phyloP scores from a whole-genome alignment of 345 rosid species.

The Gynandropsis gynandra region DNA sequence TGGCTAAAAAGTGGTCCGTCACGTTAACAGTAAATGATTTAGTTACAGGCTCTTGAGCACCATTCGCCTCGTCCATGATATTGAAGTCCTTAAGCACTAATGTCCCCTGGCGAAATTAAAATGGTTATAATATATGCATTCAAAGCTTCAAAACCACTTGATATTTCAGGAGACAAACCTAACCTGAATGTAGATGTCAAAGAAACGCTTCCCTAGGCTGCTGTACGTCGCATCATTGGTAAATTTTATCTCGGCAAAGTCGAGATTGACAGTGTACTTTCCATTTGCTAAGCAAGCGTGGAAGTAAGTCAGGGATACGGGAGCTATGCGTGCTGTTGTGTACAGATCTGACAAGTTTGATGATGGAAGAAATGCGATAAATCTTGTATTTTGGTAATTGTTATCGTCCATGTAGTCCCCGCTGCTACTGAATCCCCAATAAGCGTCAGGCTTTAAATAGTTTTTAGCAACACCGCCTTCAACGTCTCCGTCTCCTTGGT shows the following conservation, averaged over 20 bases:
- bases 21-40: constrained; percentile 26
- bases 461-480: constrained; percentile 47
- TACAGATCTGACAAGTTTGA: constrained; percentile 38
- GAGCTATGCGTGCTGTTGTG: constrained; percentile 42
- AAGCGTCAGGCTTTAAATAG: constrained; percentile 22
- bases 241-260: constrained; percentile 59
- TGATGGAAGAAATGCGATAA: constrained; percentile 18
- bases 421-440: constrained; percentile 68
- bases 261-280: constrained; percentile 38
- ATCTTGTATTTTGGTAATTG: constrained; percentile 37
- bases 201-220: constrained; percentile 53
- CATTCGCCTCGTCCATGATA: constrained; percentile 40
- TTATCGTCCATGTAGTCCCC: constrained; percentile 67
- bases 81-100: constrained; percentile 43
- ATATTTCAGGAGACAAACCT: constrained; percentile 5
- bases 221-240: constrained; percentile 35
- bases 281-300: constrained; percentile 58
- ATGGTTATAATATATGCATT: too few species aligned
- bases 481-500: constrained; percentile 47
- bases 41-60: constrained; percentile 31
- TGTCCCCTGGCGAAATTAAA: constrained; percentile 31
- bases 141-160: background rate
- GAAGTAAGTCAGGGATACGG: constrained; percentile 58
- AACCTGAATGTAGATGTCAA: constrained; percentile 61
- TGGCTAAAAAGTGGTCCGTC: constrained; percentile 33